Base-by-base conservation (phyloP, 2,329 filamentous ascomycete genomes). In the Penicillium sp. region DNA sequence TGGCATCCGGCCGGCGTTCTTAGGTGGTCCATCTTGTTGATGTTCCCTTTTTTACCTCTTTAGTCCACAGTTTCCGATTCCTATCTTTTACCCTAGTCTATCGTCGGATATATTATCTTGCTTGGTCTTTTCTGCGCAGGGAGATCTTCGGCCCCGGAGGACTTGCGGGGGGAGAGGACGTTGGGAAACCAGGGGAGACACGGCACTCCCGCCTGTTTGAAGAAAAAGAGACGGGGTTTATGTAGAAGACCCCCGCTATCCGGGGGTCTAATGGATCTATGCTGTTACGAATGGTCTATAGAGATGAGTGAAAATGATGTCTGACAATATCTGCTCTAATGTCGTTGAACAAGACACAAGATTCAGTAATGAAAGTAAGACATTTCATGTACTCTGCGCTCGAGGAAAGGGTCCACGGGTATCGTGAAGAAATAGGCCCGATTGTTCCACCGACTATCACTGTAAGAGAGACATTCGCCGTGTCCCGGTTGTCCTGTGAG, bases 1-100 rank as follows among this genome's bases (percentile, higher is more conserved):
- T 69, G 67, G 67, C 68, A 69, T 69, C 63, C 66, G 68, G 68
- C 68, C 67, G 68, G 68, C 68, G 68, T 71, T 70, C 63, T 60
- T 59, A 62, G 68, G 68, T 67, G 67, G 66, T 68, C 58, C 62
- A 64, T 58, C 55, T 58, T 59, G 61, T 61, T 61, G 47, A 49
- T 56, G 51, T 60, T 60, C 56, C 51, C 58, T 54, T 58, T 53
- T 60, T 60, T 57, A 50, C 33, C 59, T 57, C 57, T 51, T 50
- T 58, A 60, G 57, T 61, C 55, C 55, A 52, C 56, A 57, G 54
- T 49, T 55, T 59, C 58, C 59, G 53, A 57, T 56, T 53, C 53
- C 56, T 47, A 56, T 58, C 54, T 57, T 54, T 55, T 53, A 47
- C 52, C 51, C 54, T 58, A 57, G 50, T 55, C 51, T 52, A 46